Evolutionary conservation across 2,329 filamentous ascomycete genomes (phyloP), one percentile per base, ranked within the genome.

Genomic region (Calonectria honghensis): DNA sequence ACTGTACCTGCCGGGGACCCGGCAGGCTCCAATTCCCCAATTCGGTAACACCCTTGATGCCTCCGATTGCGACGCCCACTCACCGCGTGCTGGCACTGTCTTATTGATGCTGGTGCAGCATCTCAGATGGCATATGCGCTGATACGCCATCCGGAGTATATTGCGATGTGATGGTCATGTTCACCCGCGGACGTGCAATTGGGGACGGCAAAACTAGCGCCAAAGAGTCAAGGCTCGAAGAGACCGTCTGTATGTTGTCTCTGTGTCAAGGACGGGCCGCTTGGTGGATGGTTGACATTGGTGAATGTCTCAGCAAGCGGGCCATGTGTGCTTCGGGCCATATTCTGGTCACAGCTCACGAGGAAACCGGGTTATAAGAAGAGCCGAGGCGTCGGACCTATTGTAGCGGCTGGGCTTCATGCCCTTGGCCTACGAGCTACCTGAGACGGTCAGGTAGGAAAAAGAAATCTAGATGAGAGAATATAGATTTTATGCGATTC

Each of bases 1-100:
- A 76, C 74, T 69, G 71, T 80, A 72, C 73, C 75, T 75, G 75
- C 75, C 72, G 77, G 79, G 79, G 73, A 75, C 71, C 68, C 72
- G 76, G 69, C 77, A 79, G 70, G 73, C 63, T 66, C 76, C 73
- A 63, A 77, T 73, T 76, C 65, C 59, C 57, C 39, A 61, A 73
- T 73, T 32, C 57, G 73, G 51, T 63, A 63, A 74, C 70, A 37
- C 77, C 76, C 73, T 78, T 78, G 72, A 78, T 41, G 61, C 59
- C 63, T 64, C 77, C 73, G 76, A 76, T 74, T 70, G 67, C 73
- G 48, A 35, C 72, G 69, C 72, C 24, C 73, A 67, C 61, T 72
- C 65, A 79, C 54, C 52, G 31, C 67, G 39, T 35, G 24, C 45
- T 27, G 64, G 48, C 64, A 39, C 9, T 41, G 35, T 68, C 32